Percentiles rank a stretch among this genome's conserved stretches.
Conservation (phyloP, 441 rosid genomes). For the Syzygium syzygioides region DNA sequence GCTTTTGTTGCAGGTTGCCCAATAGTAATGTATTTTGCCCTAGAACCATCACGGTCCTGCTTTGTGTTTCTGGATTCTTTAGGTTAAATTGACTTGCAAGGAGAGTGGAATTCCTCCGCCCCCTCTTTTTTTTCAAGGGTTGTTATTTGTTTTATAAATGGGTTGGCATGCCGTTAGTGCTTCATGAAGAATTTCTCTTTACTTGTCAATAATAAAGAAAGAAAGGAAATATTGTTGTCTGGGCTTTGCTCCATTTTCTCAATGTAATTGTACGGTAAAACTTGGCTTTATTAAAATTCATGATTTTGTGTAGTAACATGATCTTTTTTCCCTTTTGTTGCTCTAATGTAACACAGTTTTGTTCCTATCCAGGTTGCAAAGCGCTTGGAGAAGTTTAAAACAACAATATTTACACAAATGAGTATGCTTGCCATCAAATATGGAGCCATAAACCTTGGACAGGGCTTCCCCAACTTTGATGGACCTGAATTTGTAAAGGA, state of each 20-base stretch:
- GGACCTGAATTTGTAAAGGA: conserved; percentile 98
- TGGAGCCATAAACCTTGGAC: conserved; percentile 89
- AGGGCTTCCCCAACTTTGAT: conserved; percentile 95
- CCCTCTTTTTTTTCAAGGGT: neutral
- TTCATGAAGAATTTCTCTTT: neutral
- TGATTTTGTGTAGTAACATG: neutral
- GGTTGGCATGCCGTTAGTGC: neutral
- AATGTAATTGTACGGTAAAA: neutral
- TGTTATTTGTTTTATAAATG: neutral
- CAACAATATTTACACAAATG: conserved; percentile 91
- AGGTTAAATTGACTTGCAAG: neutral
- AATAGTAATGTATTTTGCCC: neutral
- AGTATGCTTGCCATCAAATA: conserved; percentile 72
- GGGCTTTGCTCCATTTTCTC: neutral
- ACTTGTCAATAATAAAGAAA: neutral
- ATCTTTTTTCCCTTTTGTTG: neutral
- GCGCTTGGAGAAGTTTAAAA: conserved; percentile 89
- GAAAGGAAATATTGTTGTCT: neutral
- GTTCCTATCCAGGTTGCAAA: conserved; percentile 49
- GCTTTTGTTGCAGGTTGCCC: neutral
- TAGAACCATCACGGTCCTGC: neutral
- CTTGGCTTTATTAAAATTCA: neutral
- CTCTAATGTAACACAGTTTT: neutral
- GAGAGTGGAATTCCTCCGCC: neutral
- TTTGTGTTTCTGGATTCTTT: neutral